Evolutionary conservation across 1,284 basidiomycete genomes (phyloP), one percentile per base, ranked within the genome.

Genomic region (Cutaneotrichosporon sp.): DNA sequence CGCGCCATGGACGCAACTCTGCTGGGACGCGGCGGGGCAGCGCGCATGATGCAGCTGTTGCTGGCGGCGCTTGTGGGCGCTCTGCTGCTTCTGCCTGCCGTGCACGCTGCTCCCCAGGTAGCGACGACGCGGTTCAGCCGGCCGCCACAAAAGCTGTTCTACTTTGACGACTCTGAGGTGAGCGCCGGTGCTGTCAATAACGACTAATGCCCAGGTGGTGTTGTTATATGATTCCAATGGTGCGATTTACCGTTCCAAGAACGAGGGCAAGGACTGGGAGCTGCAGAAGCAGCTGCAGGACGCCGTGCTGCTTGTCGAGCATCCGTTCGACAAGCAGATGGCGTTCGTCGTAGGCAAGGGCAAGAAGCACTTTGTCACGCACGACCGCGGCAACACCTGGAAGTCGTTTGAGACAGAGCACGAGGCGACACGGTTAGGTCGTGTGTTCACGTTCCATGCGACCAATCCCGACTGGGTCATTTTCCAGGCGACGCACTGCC

Each of bases 111-210:
- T 12, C 33, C 43, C 17, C 30, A 45, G 34, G 43, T 45, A 8
- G 35, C 67, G 7, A 60, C 77, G n/a, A 77, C 74, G 7, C 63
- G 75, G 21, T 78, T 83, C 53, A 68, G 76, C 35, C 87, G 88
- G 70, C 76, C 89, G n/a, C 92, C 93, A 0, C 80, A 81, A n/a
- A 80, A 82, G 61, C 73, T 97, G 49, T 87, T 88, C 78, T 97
- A 92, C 80, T 94, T 97, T 76, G 88, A 94, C 61, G 93, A 96
- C 76, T 86, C 88, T 7, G 74, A 85, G 38, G 90, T 91, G 79
- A 75, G 67, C 18, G 1, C 4, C 33, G 43, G 10, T 3, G n/a
- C 23, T 8, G 13, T 7, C 26, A 13, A 38, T 39, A 22, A 53
- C 18, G 26, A 5, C 26, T 30, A 10, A 30, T 10, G 10, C 49